Evolutionary conservation across 78 protist species (phyloP).

Genomic region (Creolimax fragrantissima): DNA sequence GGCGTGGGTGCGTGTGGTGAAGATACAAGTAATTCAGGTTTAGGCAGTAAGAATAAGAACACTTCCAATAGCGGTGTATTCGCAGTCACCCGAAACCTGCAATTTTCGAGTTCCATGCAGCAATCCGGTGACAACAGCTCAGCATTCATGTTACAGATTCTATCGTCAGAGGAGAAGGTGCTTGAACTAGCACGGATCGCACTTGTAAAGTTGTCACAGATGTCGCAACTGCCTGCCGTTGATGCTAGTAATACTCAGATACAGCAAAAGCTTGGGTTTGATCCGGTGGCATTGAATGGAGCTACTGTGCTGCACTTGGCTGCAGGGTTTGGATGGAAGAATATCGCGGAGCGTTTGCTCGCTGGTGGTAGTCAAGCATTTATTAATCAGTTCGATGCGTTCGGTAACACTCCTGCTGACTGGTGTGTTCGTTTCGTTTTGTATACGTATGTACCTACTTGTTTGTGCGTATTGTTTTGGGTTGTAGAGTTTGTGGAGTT

Average conservation of each 20-base stretch:
- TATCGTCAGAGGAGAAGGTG: background rate
- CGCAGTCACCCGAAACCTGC: too few relatives aligned
- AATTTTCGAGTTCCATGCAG: too few relatives aligned
- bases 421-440: background rate
- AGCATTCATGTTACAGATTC: background rate
- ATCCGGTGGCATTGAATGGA: background rate
- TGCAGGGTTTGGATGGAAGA: background rate
- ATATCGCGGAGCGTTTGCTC: background rate
- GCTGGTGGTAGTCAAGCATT: background rate
- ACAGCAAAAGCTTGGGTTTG: background rate
- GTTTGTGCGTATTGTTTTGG: too few relatives aligned
- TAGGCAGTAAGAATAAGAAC: too few relatives aligned
- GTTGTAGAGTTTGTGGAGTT: too few relatives aligned
- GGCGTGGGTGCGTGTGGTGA: constrained; percentile 10
- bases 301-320: background rate
- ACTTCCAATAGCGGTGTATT: too few relatives aligned
- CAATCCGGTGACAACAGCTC: too few relatives aligned
- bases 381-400: background rate
- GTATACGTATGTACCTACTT: too few relatives aligned
- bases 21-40: background rate
- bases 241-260: background rate
- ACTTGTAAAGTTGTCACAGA: background rate
- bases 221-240: background rate
- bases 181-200: background rate
- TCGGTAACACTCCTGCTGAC: background rate